Evolutionary conservation across 306 rosid species (phyloP).

Genomic region (Macrotyloma uniflorum): DNA sequence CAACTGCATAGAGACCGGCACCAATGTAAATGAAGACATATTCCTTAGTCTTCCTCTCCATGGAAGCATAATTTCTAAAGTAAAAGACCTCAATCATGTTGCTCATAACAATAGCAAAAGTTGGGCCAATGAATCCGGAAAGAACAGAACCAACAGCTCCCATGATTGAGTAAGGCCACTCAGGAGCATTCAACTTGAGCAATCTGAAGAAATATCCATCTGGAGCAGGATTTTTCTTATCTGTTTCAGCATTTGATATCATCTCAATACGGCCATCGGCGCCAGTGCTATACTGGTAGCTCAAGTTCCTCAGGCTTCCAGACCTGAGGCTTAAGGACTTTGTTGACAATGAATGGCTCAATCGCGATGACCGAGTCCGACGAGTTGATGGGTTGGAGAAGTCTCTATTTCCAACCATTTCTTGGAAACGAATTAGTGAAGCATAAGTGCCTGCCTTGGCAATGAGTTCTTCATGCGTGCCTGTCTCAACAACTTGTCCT

Average conservation of each 20-base stretch:
- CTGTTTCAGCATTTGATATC: slow-evolving; percentile 95
- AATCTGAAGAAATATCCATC: slow-evolving; percentile 77
- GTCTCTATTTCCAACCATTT: slow-evolving; percentile 83
- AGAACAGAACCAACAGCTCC: slow-evolving; percentile 93
- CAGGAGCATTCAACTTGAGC: slow-evolving; percentile 88
- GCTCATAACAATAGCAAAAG: slow-evolving; percentile 98
- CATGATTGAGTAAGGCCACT: slow-evolving; percentile 99
- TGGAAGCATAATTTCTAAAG: slow-evolving; percentile 70
- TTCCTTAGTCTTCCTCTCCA: slow-evolving; percentile 94
- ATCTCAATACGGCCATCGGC: slow-evolving; percentile 97
- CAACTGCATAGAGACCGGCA: slow-evolving; percentile 92
- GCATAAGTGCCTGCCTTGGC: slow-evolving; percentile 86
- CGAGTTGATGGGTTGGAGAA: slow-evolving; percentile 90
- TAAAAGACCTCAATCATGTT: slow-evolving; percentile 97
- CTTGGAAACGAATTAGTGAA: slow-evolving; percentile 92
- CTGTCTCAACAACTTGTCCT: slow-evolving; percentile 94
- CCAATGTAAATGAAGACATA: slow-evolving; percentile 95
- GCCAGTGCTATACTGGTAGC: slow-evolving; percentile 94
- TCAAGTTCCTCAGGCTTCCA: slow-evolving; percentile 88
- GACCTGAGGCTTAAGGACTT: slow-evolving; percentile 92
- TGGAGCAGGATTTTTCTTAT: slow-evolving; percentile 85
- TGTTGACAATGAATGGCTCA: slow-evolving; percentile 90
- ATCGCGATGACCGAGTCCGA: slow-evolving; percentile 78
- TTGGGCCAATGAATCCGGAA: slow-evolving; percentile 95
- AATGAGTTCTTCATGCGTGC: slow-evolving; percentile 92